phyloP scores from a whole-genome alignment of 805 yeast species.

The Kazachstania psychrophila region DNA sequence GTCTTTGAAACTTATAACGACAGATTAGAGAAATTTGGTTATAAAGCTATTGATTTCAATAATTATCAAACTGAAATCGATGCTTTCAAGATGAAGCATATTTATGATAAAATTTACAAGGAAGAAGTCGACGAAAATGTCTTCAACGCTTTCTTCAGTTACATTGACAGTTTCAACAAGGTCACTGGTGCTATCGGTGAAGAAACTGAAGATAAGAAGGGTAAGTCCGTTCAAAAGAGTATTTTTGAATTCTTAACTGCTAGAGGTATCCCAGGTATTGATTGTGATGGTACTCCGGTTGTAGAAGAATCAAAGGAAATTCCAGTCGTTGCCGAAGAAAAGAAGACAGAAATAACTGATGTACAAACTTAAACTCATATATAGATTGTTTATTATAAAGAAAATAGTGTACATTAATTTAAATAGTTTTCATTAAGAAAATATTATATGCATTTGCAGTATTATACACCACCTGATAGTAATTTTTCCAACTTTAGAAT shows the following conservation, averaged over 20 bases:
- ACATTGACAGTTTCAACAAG: constrained; percentile 66
- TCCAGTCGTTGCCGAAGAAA: background rate
- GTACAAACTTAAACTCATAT: too few relatives aligned
- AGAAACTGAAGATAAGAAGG: constrained; percentile 26
- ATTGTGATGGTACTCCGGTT: constrained; percentile 1
- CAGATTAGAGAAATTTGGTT: constrained; percentile 64
- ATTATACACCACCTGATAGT: constrained; percentile 31
- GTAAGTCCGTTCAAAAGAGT: constrained; percentile 25
- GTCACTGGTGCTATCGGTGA: constrained; percentile 45
- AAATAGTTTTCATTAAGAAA: too few relatives aligned
- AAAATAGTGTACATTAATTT: too few relatives aligned
- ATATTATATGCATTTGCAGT: too few relatives aligned
- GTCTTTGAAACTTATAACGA: constrained; percentile 80
- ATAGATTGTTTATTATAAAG: too few relatives aligned
- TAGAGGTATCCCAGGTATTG: constrained; percentile 29
- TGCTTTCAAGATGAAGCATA: constrained; percentile 75
- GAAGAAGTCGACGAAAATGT: constrained; percentile 85
- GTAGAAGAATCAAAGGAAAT: constrained; percentile 1
- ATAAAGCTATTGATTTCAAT: constrained; percentile 61
- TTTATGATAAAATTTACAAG: constrained; percentile 84
- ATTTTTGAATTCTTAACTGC: constrained; percentile 37
- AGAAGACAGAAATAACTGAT: background rate
- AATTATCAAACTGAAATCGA: constrained; percentile 63
- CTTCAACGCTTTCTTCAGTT: constrained; percentile 83
- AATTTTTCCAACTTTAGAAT: constrained; percentile 59